A percentile compares a stretch with the other conserved stretches of the same genome.
phyloP scores from a whole-genome alignment of 257 asterid species.

The Primulina eburnea region DNA sequence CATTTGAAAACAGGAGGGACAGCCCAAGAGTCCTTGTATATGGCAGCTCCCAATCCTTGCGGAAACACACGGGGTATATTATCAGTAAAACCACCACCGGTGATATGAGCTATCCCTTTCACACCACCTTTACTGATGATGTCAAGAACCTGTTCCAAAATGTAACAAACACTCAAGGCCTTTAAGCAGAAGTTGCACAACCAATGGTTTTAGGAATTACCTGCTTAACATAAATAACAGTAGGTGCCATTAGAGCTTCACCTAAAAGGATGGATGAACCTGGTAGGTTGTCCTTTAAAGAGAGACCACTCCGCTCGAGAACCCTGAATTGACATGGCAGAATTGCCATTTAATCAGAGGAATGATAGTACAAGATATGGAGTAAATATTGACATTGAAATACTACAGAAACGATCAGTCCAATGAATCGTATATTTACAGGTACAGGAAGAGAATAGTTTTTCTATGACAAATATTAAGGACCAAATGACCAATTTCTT shows the following conservation, averaged over 20 bases:
- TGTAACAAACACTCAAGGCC: conserved; percentile 5
- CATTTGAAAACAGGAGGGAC: conserved; percentile 81
- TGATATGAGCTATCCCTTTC: conserved; percentile 95
- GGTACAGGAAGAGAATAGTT: neutral
- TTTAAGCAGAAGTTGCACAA: neutral
- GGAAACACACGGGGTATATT: conserved; percentile 94
- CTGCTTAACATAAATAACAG: conserved; percentile 88
- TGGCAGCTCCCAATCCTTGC: conserved; percentile 75
- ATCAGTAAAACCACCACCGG: conserved; percentile 95
- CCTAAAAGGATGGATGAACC: conserved; percentile 60
- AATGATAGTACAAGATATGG: neutral
- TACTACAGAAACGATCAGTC: neutral
- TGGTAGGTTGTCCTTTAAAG: conserved; percentile 65
- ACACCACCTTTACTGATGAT: conserved; percentile 81
- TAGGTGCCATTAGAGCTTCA: conserved; percentile 93
- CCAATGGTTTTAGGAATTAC: conserved; percentile 30
- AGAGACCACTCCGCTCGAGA: conserved; percentile 66
- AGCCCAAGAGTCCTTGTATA: conserved; percentile 66
- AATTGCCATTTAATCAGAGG: neutral
- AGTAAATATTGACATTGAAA: neutral
- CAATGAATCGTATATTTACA: neutral
- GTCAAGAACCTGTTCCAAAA: conserved; percentile 62
- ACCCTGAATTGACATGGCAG: conserved; percentile 47
- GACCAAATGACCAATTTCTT: neutral
- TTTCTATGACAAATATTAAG: neutral